Evolutionary conservation across 1,139 yeast species (phyloP).

Genomic region (Saccharomyces hybrid): DNA sequence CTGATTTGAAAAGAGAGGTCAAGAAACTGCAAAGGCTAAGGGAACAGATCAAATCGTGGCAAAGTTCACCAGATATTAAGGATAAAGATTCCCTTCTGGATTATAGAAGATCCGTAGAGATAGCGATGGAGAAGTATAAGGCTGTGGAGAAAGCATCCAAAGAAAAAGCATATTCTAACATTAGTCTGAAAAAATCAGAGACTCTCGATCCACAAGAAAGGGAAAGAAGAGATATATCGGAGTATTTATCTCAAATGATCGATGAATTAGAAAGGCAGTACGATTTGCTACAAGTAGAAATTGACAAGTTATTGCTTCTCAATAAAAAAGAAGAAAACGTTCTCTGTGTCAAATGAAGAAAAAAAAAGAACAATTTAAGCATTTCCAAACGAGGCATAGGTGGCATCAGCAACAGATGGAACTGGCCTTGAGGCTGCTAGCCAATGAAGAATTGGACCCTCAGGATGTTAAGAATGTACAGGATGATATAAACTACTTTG

Average conservation of each 20-base stretch:
- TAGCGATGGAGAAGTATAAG: conserved; percentile 77
- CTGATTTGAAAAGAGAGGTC: conserved; percentile 65
- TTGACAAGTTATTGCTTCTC: conserved; percentile 38
- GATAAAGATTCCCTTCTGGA: conserved; percentile 58
- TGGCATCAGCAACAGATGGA: conserved; percentile 64
- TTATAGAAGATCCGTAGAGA: conserved; percentile 58
- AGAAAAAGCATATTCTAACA: conserved; percentile 67
- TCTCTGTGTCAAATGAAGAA: conserved; percentile 43
- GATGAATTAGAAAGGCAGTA: conserved; percentile 59
- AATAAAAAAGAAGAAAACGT: conserved; percentile 46
- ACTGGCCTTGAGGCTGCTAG: conserved; percentile 51
- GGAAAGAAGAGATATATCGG: conserved; percentile 51
- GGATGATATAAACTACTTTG: conserved; percentile 65
- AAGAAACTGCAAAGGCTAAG: conserved; percentile 65
- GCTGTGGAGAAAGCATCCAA: conserved; percentile 69
- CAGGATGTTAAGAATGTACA: conserved; percentile 52
- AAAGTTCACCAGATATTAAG: conserved; percentile 61
- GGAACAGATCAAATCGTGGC: conserved; percentile 75
- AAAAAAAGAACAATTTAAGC: conserved; percentile 46
- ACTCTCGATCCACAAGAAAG: conserved; percentile 55
- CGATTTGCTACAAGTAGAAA: conserved; percentile 55
- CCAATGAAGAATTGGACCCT: conserved; percentile 57
- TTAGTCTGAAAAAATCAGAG: conserved; percentile 43
- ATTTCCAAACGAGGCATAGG: conserved; percentile 37
- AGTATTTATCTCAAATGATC: conserved; percentile 51